Percentiles rank a stretch among this genome's conserved stretches.
phyloP scores from a whole-genome alignment of 257 asterid species.

The Rhazya stricta region DNA sequence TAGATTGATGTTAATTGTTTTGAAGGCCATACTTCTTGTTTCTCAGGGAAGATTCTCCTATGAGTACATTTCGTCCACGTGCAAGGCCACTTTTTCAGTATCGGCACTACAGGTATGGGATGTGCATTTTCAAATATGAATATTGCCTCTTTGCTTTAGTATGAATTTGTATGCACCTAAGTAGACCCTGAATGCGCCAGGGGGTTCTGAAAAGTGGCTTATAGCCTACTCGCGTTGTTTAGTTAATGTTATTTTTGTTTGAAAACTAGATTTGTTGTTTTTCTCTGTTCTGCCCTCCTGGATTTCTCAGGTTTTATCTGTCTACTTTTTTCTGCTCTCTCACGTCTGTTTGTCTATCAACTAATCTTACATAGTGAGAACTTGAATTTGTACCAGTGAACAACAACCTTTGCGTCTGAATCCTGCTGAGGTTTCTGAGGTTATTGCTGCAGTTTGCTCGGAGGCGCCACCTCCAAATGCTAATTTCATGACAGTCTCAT shows the following conservation, averaged over 20 bases:
- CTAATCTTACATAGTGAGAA: conserved; percentile 19
- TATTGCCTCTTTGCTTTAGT: neutral
- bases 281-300: neutral
- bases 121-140: neutral
- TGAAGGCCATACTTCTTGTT: conserved; percentile 20
- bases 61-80: conserved; percentile 89
- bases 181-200: neutral
- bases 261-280: neutral
- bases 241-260: neutral
- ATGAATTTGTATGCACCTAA: neutral
- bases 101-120: conserved; percentile 91
- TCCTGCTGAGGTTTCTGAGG: conserved; percentile 93
- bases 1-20: conserved; percentile 20
- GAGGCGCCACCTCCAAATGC: conserved; percentile 67
- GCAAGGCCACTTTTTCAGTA: conserved; percentile 93
- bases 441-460: conserved; percentile 94
- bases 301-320: neutral
- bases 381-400: conserved; percentile 60
- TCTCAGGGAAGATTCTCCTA: conserved; percentile 88
- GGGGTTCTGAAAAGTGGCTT: neutral
- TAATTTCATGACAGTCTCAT: conserved; percentile 65
- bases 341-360: conserved; percentile 2
- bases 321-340: neutral
- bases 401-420: conserved; percentile 94
- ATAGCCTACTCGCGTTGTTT: neutral